Evolutionary conservation across 2,329 filamentous ascomycete species (phyloP), one percentile per base, ranked within the genome.

Genomic region (Fusarium veterinarium): DNA sequence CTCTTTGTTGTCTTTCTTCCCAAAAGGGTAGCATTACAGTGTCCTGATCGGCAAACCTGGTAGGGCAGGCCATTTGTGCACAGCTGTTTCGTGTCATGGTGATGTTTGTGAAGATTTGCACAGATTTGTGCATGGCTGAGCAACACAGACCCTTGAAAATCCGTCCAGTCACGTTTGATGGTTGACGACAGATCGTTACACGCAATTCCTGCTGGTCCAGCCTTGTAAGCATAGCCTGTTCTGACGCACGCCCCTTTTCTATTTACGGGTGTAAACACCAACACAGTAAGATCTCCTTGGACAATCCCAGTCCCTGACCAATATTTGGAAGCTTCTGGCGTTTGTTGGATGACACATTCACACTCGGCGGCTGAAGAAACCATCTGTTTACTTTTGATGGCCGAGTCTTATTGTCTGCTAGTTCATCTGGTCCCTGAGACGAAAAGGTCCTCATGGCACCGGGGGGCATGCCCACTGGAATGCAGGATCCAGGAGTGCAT

Each of bases 401-500:
- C 38, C 28, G 40, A 31, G n/a, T 49, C 31, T 30, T 30, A 30
- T 53, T 58, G 56, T 33, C 45, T 48, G 44, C 53, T 28, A 55
- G 57, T 60, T 68, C 66, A 59, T 52, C 65, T 42, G 59, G 66
- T 69, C 40, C 65, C 66, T 60, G 66, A 66, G 61, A 73, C 70
- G 46, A 57, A 67, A 57, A 48, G 70, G 58, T 45, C 20, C 58
- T 59, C 41, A 44, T 48, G 45, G 33, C 64, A 37, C 35, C 37
- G 37, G 28, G 28, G 61, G 53, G 33, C 38, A 67, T 60, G 55
- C 38, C 56, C 46, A 65, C 58, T 74, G 75, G 75, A 73, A 77
- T 77, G 75, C 75, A 77, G 72, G 74, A 77, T 66, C 62, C 67
- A 77, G 75, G 75, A 76, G 75, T 77, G 74, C 75, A 77, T 77